Evolutionary conservation across 306 rosid genomes (phyloP), one percentile per base, ranked within the genome.

Genomic region (Lathyrus aphaca): DNA sequence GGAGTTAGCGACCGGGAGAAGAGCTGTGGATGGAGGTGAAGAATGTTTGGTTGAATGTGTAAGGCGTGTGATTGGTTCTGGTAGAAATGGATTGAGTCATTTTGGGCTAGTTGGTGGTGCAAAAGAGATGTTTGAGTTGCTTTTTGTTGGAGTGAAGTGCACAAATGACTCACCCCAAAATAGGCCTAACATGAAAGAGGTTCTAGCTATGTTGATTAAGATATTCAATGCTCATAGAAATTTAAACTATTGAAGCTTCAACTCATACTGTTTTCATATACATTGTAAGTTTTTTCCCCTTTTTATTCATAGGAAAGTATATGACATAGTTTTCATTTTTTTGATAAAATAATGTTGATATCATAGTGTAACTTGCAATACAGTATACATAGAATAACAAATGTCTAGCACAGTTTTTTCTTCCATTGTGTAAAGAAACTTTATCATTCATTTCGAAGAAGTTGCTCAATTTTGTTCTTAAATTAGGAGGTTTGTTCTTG

Each of bases 151-250:
- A 35, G 76, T 93, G n/a, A 86, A 77, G 73, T 93, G 98, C 80
- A 83, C 97, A 4, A 77, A 82, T 3, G 98, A 90, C 54, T 44
- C 77, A 44, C 97, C 98, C 7, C 87, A 80, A n/a, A 83, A 71
- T 11, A 85, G 98, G 74, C 97, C 98, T 25, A 93, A 83, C 76
- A 93, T 93, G 98, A 90, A 93, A 84, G 98, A 88, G 78, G 98
- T 90, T 40, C 73, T 88, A 37, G 83, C 82, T 51, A 85, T 82
- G 89, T 71, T 93, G n/a, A 46, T 88, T 25, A 80, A 69, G 78
- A 78, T 86, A 43, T 68, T 46, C 25, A 49, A 56, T 53, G 50
- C 64, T 10, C 69, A 40, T 66, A 88, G 73, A 13, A 86, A 81
- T 32, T 74, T 73, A 71, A 74, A 56, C 77, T 73, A 17, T 66